These are phyloP conservation scores for Apiospora hydei DNA, from an alignment of 2,329 filamentous ascomycete genomes.

Conservation along the genomic window DNA sequence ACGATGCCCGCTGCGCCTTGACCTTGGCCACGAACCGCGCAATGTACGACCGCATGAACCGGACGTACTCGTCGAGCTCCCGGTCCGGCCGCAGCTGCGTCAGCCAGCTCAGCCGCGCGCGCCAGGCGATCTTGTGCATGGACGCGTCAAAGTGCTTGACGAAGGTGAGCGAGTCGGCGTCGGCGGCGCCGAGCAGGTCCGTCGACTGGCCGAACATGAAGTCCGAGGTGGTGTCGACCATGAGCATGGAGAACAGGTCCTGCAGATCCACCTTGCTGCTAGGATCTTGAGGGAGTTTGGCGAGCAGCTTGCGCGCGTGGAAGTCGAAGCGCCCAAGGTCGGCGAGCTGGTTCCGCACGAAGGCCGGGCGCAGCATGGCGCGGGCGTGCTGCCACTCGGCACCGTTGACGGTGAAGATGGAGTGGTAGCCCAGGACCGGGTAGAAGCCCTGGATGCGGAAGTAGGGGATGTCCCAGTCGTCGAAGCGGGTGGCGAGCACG, in stretches of 20 bases:
- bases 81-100: conserved; percentile 44
- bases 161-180: conserved; percentile 51
- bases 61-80: conserved; percentile 47
- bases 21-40: conserved; percentile 36
- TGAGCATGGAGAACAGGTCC: conserved; percentile 68
- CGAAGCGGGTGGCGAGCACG: conserved; percentile 35
- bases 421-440: conserved; percentile 55
- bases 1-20: conserved; percentile 34
- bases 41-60: conserved; percentile 55
- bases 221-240: conserved; percentile 71
- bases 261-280: conserved; percentile 64
- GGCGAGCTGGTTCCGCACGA: conserved; percentile 62
- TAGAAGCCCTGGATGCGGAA: conserved; percentile 46
- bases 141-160: conserved; percentile 56
- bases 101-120: conserved; percentile 51
- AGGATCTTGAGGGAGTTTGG: conserved; percentile 60
- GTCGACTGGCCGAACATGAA: conserved; percentile 63
- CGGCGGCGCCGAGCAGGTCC: conserved; percentile 46
- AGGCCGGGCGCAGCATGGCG: conserved; percentile 60
- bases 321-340: conserved; percentile 75
- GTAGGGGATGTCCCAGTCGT: conserved; percentile 57
- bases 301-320: conserved; percentile 68
- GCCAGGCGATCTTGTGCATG: conserved; percentile 47
- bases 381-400: conserved; percentile 59
- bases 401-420: conserved; percentile 64